Base-by-base conservation (phyloP, 2,329 filamentous ascomycete species). In the Xylaria sp. region DNA sequence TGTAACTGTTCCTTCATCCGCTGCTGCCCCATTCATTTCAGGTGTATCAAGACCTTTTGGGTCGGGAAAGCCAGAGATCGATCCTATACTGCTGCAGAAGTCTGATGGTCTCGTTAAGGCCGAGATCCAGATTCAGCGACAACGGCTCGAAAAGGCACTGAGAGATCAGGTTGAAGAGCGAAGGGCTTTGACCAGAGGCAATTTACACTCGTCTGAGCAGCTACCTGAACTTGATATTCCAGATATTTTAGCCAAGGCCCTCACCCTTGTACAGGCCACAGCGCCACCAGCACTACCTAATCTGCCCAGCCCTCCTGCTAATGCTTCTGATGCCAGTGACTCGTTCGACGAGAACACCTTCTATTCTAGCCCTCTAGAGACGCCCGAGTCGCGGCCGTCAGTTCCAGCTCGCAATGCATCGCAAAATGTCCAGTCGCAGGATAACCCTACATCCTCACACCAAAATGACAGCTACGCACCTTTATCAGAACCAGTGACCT, bases 291-390 rank as follows among this genome's bases (percentile, higher is more conserved):
- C 88, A 75, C 81, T 85, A 79, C 84, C 85, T 85, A 87, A 88
- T 83, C 84, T 72, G 51, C 66, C 85, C 74, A 85, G 81, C 74
- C 75, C 81, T 80, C 82, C 79, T 82, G 81, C 83, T 85, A 86
- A 90, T 80, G 85, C 85, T 77, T 89, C 89, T 79, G 86, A 82
- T 73, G 82, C 88, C 78, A 92, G 86, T 86, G 93, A 95, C 80
- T 96, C 93, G 43, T 93, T 94, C 83, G 94, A 98, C 82, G 92
- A 97, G 79, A 94, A 97, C 78, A 96, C 94, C 49, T 97, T 97
- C 81, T 98, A 98, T 85, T 98, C 95, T 74, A 98, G 94, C 82
- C 93, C 92, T 83, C 91, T 94, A 84, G 92, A 94, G 79, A 97
- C 94, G 72, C 88, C 88, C 69, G 85, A 88, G 65, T 86, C 84